Evolutionary conservation across 768 basidiomycete species (phyloP), one percentile per base, ranked within the genome.

Genomic region (Collybiopsis confluens): DNA sequence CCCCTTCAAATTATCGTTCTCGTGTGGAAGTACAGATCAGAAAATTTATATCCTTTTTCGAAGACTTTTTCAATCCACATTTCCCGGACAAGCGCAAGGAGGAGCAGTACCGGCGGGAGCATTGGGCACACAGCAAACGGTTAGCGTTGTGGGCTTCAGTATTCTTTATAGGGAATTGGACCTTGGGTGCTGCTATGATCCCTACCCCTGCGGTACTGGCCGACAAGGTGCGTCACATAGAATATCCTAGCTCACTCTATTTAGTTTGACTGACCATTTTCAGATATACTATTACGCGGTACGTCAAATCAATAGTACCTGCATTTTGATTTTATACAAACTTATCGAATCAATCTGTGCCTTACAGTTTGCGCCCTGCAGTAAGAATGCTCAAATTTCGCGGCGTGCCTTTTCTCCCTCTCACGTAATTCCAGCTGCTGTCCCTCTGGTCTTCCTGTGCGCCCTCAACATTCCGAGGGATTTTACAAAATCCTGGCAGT

Each of bases 211-310:
- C 52, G 24, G 52, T 53, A 8, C 24, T 53, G 30, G 18, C 42
- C 13, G 52, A 53, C 30, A 53, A 53, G 43, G 52, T 53, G 13
- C 41, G 52, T 45, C 27, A 38, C 21, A 0, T 20, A 6, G 16
- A 40, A 35, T 23, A 35, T 24, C 24, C 13, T 10, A 20, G 13
- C 9, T 43, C 9, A 6, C 10, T 30, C 26, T 28, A 8, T 10
- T 23, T 5, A 41, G 21, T 18, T 13, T 43, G 40, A 40, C 23
- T 13, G 13, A 18, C 16, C 7, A 10, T 30, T n/a, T 27, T 10
- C 13, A 53, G 52, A 53, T 53, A 42, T 53, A 53, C 52, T 53
- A 53, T 37, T 53, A 45, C 35, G 52, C 40, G 27, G 52, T 45
- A 23, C 41, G 52, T 53, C 30, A 42, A 26, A 20, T 9, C 11